Evolutionary conservation across 495 filamentous ascomycete genomes (phyloP).

Genomic region (Penicillium macrosclerotiorum): DNA sequence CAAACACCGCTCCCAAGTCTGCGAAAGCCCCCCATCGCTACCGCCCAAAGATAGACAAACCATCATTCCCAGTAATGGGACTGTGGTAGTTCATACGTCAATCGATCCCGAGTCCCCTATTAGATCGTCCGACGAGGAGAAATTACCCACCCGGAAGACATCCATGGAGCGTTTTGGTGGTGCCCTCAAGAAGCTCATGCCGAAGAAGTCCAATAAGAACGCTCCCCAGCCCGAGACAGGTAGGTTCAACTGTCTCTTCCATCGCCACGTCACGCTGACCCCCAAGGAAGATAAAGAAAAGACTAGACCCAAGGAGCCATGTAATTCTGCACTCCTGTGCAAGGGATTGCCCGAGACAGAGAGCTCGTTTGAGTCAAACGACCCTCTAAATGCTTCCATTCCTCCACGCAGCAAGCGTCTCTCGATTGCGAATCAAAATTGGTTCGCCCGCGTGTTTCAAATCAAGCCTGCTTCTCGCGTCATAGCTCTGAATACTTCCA

Average conservation of each 20-base stretch:
- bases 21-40: conserved; percentile 22
- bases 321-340: conserved; percentile 10
- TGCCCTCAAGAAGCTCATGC: conserved; percentile 33
- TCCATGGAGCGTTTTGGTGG: conserved; percentile 28
- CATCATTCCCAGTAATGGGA: conserved; percentile 25
- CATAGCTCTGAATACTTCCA: conserved; percentile 70
- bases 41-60: conserved; percentile 15
- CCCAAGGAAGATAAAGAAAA: conserved; percentile 1
- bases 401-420: conserved; percentile 15
- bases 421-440: conserved; percentile 55
- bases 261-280: neutral
- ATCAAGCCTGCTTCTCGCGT: conserved; percentile 77
- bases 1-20: conserved; percentile 51
- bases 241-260: conserved; percentile 17
- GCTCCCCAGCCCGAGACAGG: conserved; percentile 13
- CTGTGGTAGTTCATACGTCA: conserved; percentile 25
- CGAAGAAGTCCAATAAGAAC: conserved; percentile 28
- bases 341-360: conserved; percentile 15
- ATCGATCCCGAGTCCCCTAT: neutral
- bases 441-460: conserved; percentile 83
- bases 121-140: neutral
- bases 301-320: conserved; percentile 7
- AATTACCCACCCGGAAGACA: conserved; percentile 17
- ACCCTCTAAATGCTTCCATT: conserved; percentile 11
- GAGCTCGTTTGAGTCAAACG: conserved; percentile 16